Evolutionary conservation across 2,329 filamentous ascomycete genomes (phyloP).

Genomic region (Teratosphaeria viscida): DNA sequence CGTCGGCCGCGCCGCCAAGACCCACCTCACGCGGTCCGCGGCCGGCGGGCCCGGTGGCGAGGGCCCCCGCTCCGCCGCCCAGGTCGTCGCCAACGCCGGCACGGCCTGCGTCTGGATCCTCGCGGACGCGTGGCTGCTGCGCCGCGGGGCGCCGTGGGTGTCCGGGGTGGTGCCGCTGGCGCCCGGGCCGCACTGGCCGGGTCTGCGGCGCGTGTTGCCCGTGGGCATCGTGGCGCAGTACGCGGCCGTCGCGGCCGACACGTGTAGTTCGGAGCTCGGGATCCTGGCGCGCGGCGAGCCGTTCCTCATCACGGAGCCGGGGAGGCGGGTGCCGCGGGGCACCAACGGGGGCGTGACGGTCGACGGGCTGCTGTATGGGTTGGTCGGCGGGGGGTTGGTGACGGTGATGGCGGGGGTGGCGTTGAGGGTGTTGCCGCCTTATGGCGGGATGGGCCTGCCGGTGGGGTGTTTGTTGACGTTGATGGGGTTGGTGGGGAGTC

Average conservation of each 20-base stretch:
- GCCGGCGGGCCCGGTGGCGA: constrained; percentile 66
- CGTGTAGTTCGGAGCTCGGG: constrained; percentile 88
- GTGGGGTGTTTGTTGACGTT: constrained; percentile 41
- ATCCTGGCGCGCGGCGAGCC: constrained; percentile 70
- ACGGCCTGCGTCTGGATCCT: constrained; percentile 59
- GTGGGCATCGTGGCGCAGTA: constrained; percentile 52
- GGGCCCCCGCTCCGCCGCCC: constrained; percentile 70
- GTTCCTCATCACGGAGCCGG: constrained; percentile 72
- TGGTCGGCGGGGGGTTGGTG: constrained; percentile 41
- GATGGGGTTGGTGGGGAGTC: constrained; percentile 68
- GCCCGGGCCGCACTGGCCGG: constrained; percentile 31
- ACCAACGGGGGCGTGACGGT: constrained; percentile 88
- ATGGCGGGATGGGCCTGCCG: constrained; percentile 6
- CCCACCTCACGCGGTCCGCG: constrained; percentile 66
- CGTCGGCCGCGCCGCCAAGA: constrained; percentile 82
- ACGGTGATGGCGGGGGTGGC: constrained; percentile 54
- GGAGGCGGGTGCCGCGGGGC: constrained; percentile 73
- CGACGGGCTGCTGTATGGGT: constrained; percentile 47
- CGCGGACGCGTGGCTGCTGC: constrained; percentile 38
- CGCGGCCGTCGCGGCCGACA: constrained; percentile 83
- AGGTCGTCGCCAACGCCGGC: constrained; percentile 82
- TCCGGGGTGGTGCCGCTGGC: constrained; percentile 16
- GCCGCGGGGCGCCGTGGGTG: constrained; percentile 19
- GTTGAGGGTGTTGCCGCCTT: constrained; percentile 10
- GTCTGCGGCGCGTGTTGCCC: constrained; percentile 24